Evolutionary conservation across 2,329 filamentous ascomycete species (phyloP).

Genomic region (Trichophyton rubrum): DNA sequence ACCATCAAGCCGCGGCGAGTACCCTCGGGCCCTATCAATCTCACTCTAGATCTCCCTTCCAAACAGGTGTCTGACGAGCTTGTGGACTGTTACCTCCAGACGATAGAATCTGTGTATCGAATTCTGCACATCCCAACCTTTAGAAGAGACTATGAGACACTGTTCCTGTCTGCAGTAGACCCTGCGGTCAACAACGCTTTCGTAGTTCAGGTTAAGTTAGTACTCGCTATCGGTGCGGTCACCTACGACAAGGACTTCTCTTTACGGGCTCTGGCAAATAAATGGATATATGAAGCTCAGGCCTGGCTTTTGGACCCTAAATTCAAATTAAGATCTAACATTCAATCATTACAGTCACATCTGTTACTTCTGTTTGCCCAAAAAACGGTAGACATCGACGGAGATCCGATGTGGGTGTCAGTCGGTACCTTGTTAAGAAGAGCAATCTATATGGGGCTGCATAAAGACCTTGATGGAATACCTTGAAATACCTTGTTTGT

Average conservation of each 20-base stretch:
- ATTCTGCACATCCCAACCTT: slow-evolving; percentile 49
- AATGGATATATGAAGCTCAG: slow-evolving; percentile 27
- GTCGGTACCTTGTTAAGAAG: slow-evolving; percentile 30
- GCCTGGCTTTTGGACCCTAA: slow-evolving; percentile 23
- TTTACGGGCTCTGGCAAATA: slow-evolving; percentile 32
- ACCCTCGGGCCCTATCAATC: slow-evolving; percentile 12
- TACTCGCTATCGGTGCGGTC: slow-evolving; percentile 31
- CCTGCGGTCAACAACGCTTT: slow-evolving; percentile 34
- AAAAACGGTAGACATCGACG: slow-evolving; percentile 21
- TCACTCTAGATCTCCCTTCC: slow-evolving; percentile 35
- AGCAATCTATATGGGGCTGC: slow-evolving; percentile 33
- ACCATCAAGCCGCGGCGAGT: slow-evolving; percentile 34
- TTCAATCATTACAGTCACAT: slow-evolving; percentile 24
- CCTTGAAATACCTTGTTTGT: slow-evolving; percentile 19
- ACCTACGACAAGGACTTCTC: slow-evolving; percentile 29
- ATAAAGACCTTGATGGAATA: slow-evolving; percentile 28
- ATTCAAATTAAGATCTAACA: slow-evolving; percentile 21
- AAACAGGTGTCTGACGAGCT: slow-evolving; percentile 38
- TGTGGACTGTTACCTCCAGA: slow-evolving; percentile 43
- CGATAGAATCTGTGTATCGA: slow-evolving; percentile 45
- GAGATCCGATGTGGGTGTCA: slow-evolving; percentile 25
- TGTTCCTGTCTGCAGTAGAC: slow-evolving; percentile 37
- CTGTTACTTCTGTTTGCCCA: slow-evolving; percentile 25
- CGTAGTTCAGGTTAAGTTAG: slow-evolving; percentile 31
- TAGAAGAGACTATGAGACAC: slow-evolving; percentile 41